Evolutionary conservation across 73 alveolate genomes (phyloP).

Genomic region (Strombidium stylifer): DNA sequence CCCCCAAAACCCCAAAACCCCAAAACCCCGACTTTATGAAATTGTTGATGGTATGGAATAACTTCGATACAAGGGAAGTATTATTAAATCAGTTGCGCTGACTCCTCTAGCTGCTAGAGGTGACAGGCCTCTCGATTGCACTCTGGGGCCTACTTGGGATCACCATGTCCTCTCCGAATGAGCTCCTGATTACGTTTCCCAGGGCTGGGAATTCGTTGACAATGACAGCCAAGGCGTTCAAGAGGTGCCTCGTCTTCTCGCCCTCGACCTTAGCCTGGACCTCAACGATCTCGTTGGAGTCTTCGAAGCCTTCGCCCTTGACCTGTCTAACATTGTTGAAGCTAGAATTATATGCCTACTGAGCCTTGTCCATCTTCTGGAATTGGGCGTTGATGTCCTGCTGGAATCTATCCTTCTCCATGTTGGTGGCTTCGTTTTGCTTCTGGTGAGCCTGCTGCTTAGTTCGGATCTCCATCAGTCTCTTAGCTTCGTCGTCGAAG

Average conservation of each 20-base stretch:
- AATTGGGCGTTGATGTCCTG: conserved; percentile 46
- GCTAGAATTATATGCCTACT: conserved; percentile 21
- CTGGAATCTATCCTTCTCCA: conserved; percentile 41
- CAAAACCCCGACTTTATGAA: too few relatives aligned
- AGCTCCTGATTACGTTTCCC: too few relatives aligned
- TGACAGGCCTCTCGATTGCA: too few relatives aligned
- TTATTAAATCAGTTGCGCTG: too few relatives aligned
- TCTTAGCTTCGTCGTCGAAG: conserved; percentile 72
- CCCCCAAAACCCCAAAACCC: too few relatives aligned
- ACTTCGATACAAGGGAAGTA: too few relatives aligned
- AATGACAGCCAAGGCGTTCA: conserved; percentile 56
- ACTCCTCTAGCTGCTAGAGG: too few relatives aligned
- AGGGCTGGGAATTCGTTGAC: conserved; percentile 60
- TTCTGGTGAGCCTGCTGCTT: conserved; percentile 52
- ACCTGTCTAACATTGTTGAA: conserved; percentile 29
- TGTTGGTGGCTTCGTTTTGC: conserved; percentile 40
- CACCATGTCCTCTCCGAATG: too few relatives aligned
- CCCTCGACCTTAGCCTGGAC: conserved; percentile 44
- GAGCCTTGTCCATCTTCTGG: conserved; percentile 55
- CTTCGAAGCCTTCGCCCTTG: conserved; percentile 44
- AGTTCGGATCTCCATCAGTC: conserved; percentile 74
- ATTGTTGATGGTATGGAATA: too few relatives aligned
- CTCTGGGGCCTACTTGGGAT: too few relatives aligned
- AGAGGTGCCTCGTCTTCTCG: conserved; percentile 47
- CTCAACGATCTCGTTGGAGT: conserved; percentile 43